A percentile compares a stretch with the other conserved stretches of the same genome.
Conservation (phyloP, 2,329 filamentous ascomycete species). For the Colletotrichum costaricense region DNA sequence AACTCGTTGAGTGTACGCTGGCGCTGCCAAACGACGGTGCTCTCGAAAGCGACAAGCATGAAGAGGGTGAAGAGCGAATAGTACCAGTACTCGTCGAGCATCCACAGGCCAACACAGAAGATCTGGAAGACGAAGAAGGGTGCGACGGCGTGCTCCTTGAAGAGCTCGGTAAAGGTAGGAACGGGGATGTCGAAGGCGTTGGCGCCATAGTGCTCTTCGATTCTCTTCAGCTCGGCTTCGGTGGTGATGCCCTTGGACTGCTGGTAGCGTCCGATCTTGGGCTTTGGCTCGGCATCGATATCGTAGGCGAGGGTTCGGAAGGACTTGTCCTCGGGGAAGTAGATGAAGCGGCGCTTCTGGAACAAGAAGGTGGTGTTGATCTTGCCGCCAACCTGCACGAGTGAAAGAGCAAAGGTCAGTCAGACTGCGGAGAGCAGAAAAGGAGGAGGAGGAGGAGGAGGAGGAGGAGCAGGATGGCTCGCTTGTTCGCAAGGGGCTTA, state of each 20-base stretch:
- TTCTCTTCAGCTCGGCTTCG: constrained; percentile 78
- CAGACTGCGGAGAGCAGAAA: too few relatives aligned
- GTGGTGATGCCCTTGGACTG: constrained; percentile 79
- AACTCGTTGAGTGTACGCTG: constrained; percentile 97
- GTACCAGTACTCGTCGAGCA: constrained; percentile 99
- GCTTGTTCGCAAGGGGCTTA: neutral
- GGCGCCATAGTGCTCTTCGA: constrained; percentile 93
- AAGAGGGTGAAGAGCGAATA: constrained; percentile 99
- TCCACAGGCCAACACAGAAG: constrained; percentile 98
- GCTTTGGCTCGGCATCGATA: constrained; percentile 88
- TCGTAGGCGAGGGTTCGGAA: constrained; percentile 87
- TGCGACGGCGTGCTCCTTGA: constrained; percentile 97
- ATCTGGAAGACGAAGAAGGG: constrained; percentile 99
- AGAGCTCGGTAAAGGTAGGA: constrained; percentile 93
- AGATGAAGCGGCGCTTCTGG: constrained; percentile 97
- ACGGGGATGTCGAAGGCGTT: constrained; percentile 99
- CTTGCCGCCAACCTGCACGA: constrained; percentile 73
- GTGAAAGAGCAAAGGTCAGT: neutral
- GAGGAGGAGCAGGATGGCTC: neutral
- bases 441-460: neutral
- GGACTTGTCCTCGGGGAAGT: constrained; percentile 74
- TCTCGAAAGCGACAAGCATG: constrained; percentile 98
- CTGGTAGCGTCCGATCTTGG: constrained; percentile 82
- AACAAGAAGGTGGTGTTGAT: constrained; percentile 90
- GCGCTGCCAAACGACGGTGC: constrained; percentile 98